These are phyloP conservation scores for Colletotrichum sp. DNA, from an alignment of 2,329 filamentous ascomycete genomes.

Conservation along the genomic window DNA sequence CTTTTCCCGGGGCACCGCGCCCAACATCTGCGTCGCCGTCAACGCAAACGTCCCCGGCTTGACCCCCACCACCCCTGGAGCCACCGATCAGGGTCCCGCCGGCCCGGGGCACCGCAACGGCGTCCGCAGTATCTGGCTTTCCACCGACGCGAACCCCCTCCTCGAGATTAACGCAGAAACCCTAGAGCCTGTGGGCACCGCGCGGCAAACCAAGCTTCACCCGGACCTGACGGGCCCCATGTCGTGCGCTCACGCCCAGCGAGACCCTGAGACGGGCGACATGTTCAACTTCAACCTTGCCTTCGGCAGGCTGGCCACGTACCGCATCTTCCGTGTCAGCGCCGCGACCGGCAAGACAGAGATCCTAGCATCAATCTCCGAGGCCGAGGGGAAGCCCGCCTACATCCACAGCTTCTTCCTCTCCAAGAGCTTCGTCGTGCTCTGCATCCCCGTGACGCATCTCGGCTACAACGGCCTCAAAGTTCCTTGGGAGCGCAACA, in stretches of 20 bases:
- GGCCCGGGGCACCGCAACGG: conserved; percentile 8
- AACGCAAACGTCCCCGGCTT: conserved; percentile 68
- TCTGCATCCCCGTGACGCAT: conserved; percentile 75
- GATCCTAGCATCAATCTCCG: conserved; percentile 71
- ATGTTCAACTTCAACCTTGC: conserved; percentile 84
- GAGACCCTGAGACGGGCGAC: conserved; percentile 75
- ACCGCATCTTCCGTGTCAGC: conserved; percentile 72
- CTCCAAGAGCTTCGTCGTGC: conserved; percentile 70
- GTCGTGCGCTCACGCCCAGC: conserved; percentile 73
- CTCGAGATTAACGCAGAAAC: conserved; percentile 72
- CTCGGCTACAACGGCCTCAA: conserved; percentile 61
- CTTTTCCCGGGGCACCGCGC: conserved; percentile 46
- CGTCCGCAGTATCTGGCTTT: conserved; percentile 55
- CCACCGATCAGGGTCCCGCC: conserved; percentile 15
- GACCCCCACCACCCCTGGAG: conserved; percentile 9
- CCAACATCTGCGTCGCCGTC: conserved; percentile 72
- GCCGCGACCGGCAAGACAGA: conserved; percentile 68
- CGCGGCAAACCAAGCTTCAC: conserved; percentile 66
- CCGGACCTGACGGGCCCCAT: conserved; percentile 70
- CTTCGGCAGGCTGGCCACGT: conserved; percentile 60
- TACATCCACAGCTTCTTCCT: conserved; percentile 88
- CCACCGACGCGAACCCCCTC: conserved; percentile 60
- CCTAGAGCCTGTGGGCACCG: conserved; percentile 72
- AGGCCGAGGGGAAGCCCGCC: conserved; percentile 51
- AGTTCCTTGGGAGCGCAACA: conserved; percentile 68